Evolutionary conservation across 768 basidiomycete genomes (phyloP), one percentile per base, ranked within the genome.

Genomic region (Crucibulum laeve): DNA sequence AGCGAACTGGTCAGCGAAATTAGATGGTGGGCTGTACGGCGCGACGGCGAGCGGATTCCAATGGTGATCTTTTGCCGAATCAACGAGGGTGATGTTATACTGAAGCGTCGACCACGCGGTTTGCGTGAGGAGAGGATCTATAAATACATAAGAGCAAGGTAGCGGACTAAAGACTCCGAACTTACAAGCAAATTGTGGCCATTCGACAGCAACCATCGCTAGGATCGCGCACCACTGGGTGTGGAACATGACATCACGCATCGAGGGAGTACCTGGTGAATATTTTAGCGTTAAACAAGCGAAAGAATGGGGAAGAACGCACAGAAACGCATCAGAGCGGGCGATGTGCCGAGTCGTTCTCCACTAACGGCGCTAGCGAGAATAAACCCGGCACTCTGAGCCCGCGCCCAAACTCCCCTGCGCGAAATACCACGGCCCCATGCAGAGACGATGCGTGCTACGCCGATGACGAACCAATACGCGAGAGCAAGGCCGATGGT

Each of bases 311-410:
- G 38, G 40, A 48, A 30, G 24, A 39, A 70, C 88, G 57, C 59
- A 92, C 92, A 84, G 57, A 93, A 98, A 40, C 94, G 73, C 67
- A 96, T 75, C 41, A 98, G 70, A 0, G 91, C 90, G 13, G 91
- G 90, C 15, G 85, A 86, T 19, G 83, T 78, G 3, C 91, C 82
- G 26, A 98, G 71, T 26, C 88, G 77, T 60, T 94, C 92, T 4
- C 95, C 96, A 43, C 92, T 93, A 52, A 95, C 80, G 0, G 93
- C 91, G 64, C 93, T 94, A 15, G 91, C 88, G 30, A 95, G 66
- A 53, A 97, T 84, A 53, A 91, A 91, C 4, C 93, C 90, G 5
- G 80, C 82, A 63, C 87, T 87, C 56, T 93, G 85, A 11, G 87
- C 71, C 55, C 84, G 75, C 35, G 80, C 65, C 84, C 87, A 82